These are phyloP conservation scores for Pseudomassariella vexata DNA, from an alignment of 2,329 filamentous ascomycete species.

Conservation along the genomic window DNA sequence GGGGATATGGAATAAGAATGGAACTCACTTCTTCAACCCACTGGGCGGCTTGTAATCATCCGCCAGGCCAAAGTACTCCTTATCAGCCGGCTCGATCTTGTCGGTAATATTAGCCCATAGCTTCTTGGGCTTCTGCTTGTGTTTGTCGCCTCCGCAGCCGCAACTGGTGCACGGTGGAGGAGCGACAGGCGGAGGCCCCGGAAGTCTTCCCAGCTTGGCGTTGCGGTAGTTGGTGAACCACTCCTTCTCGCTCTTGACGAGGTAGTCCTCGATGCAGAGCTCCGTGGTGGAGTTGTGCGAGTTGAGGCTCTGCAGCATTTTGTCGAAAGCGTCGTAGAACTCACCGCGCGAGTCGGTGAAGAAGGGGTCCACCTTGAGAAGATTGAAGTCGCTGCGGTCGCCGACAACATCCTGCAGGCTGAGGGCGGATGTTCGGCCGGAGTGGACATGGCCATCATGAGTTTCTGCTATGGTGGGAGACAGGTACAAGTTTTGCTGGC, in stretches of 20 bases:
- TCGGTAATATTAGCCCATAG: not conserved
- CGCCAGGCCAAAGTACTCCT: slow-evolving; percentile 49
- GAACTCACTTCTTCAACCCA: no score
- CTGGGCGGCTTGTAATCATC: slow-evolving; percentile 50
- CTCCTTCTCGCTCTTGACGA: slow-evolving; percentile 60
- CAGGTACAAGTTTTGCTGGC: slow-evolving; percentile 17
- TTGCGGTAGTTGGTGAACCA: slow-evolving; percentile 57
- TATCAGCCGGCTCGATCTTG: no score
- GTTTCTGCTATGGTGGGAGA: no score
- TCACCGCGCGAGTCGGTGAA: slow-evolving; percentile 60
- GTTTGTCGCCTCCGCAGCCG: no score
- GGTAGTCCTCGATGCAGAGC: slow-evolving; percentile 59
- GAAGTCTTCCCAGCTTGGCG: slow-evolving; percentile 49
- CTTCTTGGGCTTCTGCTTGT: no score
- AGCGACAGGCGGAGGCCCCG: no score
- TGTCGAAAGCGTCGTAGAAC: slow-evolving; percentile 54
- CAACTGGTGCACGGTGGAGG: no score
- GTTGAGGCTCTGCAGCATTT: slow-evolving; percentile 45
- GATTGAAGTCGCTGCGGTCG: slow-evolving; percentile 54
- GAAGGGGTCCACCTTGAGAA: slow-evolving; percentile 63
- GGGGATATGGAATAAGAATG: no score
- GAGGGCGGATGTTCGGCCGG: slow-evolving; percentile 42
- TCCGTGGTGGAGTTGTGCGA: slow-evolving; percentile 51
- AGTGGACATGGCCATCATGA: no score
- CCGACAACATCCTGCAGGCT: slow-evolving; percentile 53